phyloP scores from a whole-genome alignment of 1,284 basidiomycete species.

The Malassezia japonica region DNA sequence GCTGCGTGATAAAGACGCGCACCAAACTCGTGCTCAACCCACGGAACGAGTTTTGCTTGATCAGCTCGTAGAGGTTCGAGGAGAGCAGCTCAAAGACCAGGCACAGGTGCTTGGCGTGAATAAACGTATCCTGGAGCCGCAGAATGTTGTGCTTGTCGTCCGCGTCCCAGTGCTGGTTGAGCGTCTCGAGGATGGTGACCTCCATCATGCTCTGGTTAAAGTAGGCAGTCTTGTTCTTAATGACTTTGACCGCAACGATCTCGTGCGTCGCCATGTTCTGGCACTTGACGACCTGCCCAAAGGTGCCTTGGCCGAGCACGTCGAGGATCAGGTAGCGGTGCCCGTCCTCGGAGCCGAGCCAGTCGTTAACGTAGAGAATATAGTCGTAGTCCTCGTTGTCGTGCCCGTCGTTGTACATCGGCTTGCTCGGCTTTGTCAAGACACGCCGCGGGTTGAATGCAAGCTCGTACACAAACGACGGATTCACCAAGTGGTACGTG shows the following conservation, averaged over 20 bases:
- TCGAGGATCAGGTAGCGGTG: constrained; percentile 89
- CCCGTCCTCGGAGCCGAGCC: constrained; percentile 45
- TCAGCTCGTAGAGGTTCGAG: constrained; percentile 95
- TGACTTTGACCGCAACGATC: constrained; percentile 95
- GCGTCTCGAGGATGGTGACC: constrained; percentile 90
- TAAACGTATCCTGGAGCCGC: constrained; percentile 88
- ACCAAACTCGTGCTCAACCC: constrained; percentile 91
- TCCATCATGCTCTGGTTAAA: constrained; percentile 99
- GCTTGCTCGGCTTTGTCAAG: constrained; percentile 46
- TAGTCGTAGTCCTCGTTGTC: constrained; percentile 48
- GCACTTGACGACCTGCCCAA: constrained; percentile 98
- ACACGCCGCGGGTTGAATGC: constrained; percentile 46
- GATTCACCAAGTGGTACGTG: constrained; percentile 48
- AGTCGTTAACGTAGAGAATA: constrained; percentile 48
- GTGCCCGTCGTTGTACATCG: constrained; percentile 44
- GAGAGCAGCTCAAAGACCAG: constrained; percentile 95
- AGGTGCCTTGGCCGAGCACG: constrained; percentile 94
- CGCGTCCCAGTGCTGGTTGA: constrained; percentile 56
- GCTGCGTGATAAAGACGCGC: constrained; percentile 91
- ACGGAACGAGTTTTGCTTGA: constrained; percentile 99
- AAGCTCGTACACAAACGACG: constrained; percentile 47
- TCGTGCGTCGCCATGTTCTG: constrained; percentile 99
- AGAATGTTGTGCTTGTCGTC: constrained; percentile 93
- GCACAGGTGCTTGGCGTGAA: constrained; percentile 89
- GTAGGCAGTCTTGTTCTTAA: constrained; percentile 99